Evolutionary conservation across 225 moss, liverwort and hornwort species (phyloP), one percentile per base, ranked within the genome.

Genomic region (Polytrichum commune): DNA sequence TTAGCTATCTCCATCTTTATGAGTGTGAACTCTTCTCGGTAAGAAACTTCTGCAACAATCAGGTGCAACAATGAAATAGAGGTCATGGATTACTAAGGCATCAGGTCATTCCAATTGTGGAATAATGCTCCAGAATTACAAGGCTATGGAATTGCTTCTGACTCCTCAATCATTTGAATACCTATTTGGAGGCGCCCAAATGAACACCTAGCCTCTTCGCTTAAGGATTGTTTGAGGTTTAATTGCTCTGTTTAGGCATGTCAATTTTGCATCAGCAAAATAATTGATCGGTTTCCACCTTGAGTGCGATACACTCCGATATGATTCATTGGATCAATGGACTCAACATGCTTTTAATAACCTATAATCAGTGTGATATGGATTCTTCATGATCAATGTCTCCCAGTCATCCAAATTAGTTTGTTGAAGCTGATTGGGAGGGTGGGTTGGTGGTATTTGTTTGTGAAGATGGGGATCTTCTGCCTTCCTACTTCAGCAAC

Each of bases 21-120:
- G 98, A 99, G 16, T 90, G 93, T 65, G 98, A 99, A 22, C 76
- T 82, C 65, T 99, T 99, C 62, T 99, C 98, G 4, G 92, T 93
- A 83, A 75, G 86, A 20, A 26, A 58, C 58, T 58, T n/a, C 58
- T 58, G 22, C n/a, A 58, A 58, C n/a, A 35, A 35, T 35, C 9
- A 35, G 9, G 35, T 9, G 35, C 35, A 46, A n/a, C n/a, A n/a
- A n/a, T n/a, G n/a, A n/a, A 13, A 13, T 46, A 46, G 46, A 13
- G 46, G 46, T 46, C 46, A 46, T 46, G 46, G 13, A 46, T 46
- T 13, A 46, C 46, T 46, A 13, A 13, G 13, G 46, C 0, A 46
- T 46, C 46, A 13, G 46, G 16, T 16, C 13, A 46, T 38, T 10
- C 38, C 3, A 13, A 10, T 38, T 38, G 38, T 38, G 13, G 13